Base-by-base conservation (phyloP, 1,284 basidiomycete genomes). In the Anthracocystis walkeri region DNA sequence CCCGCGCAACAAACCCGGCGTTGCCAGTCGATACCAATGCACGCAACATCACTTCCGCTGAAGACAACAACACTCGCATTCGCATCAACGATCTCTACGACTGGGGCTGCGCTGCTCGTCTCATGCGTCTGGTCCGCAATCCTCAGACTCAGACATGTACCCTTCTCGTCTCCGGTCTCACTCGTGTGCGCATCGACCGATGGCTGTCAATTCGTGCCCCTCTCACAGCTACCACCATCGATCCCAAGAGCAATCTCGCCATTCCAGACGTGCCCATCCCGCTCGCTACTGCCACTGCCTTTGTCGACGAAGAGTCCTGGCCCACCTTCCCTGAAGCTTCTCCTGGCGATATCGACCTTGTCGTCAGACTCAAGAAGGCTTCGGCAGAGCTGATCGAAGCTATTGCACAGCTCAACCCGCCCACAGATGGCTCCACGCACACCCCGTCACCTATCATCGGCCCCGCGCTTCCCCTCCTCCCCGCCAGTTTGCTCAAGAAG, bases 81-180 rank as follows among this genome's bases (percentile, higher is more conserved):
- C 61, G 62, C 50, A 73, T 82, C 63, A 75, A 77, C 31, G 75
- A 76, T 41, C 74, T 82, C 31, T 73, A 70, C 59, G 72, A 77
- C 25, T 85, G 82, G 81, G 82, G 80, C 11, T 82, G 78, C 45
- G 82, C 79, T 3, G 82, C 78, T 21, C 77, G 82, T 14, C 79
- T 85, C 21, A 55, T 85, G 54, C 80, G 82, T 46, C 66, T 85
- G 11, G 76, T 79, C 11, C 79, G 82, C 58, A 79, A 80, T 53
- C 83, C 82, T 7, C 65, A 79, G 50, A 77, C 63, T 7, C 78
- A 84, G 56, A 81, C 78, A 18, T 83, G 82, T 56, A 82, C 82
- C 11, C 67, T 85, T 12, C 61, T 80, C 44, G 67, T 85, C 31
- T 83, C 81, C 0, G 83, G 83, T 44, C 54, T 85, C 40, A 64